phyloP scores from a whole-genome alignment of 2,329 filamentous ascomycete genomes.

The Trichoderma sp. region DNA sequence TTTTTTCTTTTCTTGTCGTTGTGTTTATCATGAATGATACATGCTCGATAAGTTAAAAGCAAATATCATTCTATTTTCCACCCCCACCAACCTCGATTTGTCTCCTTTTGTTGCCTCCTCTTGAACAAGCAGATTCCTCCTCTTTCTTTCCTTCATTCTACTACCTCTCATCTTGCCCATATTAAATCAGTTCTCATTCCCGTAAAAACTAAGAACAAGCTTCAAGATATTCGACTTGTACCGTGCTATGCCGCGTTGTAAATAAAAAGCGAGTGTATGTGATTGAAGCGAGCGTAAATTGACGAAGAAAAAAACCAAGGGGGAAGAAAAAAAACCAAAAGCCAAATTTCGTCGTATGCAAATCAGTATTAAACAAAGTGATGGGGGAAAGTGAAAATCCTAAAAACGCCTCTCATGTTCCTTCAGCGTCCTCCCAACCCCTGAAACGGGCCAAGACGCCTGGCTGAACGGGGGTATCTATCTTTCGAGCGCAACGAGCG shows the following conservation, averaged over 20 bases:
- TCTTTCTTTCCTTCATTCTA: not conserved
- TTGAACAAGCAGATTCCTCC: not conserved
- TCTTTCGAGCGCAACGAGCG: slow-evolving; percentile 12
- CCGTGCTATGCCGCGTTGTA: not conserved
- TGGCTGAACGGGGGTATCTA: slow-evolving; percentile 12
- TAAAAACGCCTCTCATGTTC: slow-evolving; percentile 15
- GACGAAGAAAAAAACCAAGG: not conserved
- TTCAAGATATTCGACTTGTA: not conserved
- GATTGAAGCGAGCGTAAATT: not conserved
- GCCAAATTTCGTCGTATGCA: slow-evolving; percentile 20
- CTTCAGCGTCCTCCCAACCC: slow-evolving; percentile 5
- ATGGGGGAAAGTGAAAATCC: not conserved
- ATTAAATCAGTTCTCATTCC: not conserved
- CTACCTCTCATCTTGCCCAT: not conserved
- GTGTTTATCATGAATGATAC: not conserved
- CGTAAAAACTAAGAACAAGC: not conserved
- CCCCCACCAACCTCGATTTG: not conserved
- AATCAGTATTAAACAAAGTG: slow-evolving; percentile 20
- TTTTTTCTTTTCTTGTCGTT: not conserved
- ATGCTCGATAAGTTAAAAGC: not conserved
- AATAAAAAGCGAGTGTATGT: slow-evolving; percentile 2
- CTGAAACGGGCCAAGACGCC: not conserved
- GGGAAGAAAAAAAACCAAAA: not conserved
- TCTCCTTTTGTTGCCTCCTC: not conserved
- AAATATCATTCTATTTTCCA: not conserved